These are phyloP conservation scores for Eucalyptus decipiens DNA, from an alignment of 345 rosid genomes.

Conservation along the genomic window DNA sequence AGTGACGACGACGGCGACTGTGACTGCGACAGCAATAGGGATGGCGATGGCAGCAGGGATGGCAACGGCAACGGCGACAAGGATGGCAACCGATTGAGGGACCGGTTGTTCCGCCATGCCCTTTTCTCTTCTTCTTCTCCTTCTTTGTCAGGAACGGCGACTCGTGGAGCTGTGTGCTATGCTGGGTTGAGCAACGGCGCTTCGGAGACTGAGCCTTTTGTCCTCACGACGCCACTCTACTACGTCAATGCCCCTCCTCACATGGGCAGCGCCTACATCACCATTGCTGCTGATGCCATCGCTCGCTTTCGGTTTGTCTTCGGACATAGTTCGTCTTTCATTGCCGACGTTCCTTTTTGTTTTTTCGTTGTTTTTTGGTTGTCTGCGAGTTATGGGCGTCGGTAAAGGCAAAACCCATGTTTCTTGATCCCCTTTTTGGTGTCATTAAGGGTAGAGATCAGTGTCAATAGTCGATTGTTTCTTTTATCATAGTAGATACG, in stretches of 20 bases:
- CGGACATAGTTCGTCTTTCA: neutral
- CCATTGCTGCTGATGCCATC: conserved; percentile 86
- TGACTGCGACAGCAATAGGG: too few species aligned
- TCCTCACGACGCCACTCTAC: conserved; percentile 89
- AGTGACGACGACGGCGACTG: too few species aligned
- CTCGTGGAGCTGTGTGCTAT: conserved; percentile 29
- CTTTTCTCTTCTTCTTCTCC: conserved; percentile 9
- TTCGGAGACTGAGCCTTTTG: conserved; percentile 26
- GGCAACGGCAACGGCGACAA: too few species aligned
- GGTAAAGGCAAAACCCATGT: neutral
- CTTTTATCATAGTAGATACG: too few species aligned
- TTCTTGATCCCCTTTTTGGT: neutral
- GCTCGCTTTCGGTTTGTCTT: conserved; percentile 67
- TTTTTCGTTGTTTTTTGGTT: neutral
- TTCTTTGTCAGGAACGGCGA: neutral
- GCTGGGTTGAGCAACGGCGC: conserved; percentile 16
- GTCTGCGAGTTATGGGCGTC: neutral
- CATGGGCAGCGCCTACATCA: conserved; percentile 97
- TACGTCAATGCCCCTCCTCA: conserved; percentile 99
- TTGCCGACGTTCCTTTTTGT: neutral
- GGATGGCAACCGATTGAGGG: too few species aligned
- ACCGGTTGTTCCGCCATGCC: conserved; percentile 17
- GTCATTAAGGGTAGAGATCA: neutral
- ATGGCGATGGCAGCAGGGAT: rapidly evolving
- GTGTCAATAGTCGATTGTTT: too few species aligned